A percentile compares a stretch with the other conserved stretches of the same genome.
Evolutionary conservation across 495 filamentous ascomycete genomes (phyloP).

Genomic region (Rusavskia elegans): DNA sequence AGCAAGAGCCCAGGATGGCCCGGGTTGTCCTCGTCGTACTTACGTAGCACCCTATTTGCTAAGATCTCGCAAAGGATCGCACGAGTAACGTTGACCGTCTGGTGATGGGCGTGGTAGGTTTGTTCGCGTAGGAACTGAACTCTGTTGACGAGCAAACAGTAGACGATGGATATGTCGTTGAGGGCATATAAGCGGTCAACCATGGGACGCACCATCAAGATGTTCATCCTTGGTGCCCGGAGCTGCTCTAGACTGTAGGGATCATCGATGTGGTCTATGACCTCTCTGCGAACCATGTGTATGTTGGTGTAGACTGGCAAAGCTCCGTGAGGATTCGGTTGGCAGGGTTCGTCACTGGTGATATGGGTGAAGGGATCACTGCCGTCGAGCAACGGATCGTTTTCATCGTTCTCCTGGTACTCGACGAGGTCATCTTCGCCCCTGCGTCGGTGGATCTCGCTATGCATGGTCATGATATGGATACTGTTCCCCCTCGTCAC

Average conservation of each 20-base stretch:
- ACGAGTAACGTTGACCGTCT: constrained; percentile 51
- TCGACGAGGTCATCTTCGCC: neutral
- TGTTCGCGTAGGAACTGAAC: constrained; percentile 54
- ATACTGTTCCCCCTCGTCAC: no score
- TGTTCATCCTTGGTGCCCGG: constrained; percentile 50
- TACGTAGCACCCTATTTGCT: constrained; percentile 46
- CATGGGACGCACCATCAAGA: constrained; percentile 49
- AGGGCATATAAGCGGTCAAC: constrained; percentile 54
- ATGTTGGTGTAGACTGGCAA: constrained; percentile 35
- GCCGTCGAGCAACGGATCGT: neutral
- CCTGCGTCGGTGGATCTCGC: neutral
- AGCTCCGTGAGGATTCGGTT: constrained; percentile 21
- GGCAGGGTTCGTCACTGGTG: neutral
- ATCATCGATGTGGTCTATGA: constrained; percentile 33
- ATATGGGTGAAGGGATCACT: neutral
- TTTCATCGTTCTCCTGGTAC: neutral
- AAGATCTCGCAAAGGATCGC: constrained; percentile 54
- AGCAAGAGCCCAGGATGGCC: constrained; percentile 45
- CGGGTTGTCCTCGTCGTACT: constrained; percentile 50
- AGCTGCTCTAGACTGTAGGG: constrained; percentile 52
- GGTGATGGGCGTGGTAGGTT: constrained; percentile 46
- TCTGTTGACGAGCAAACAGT: constrained; percentile 58
- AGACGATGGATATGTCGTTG: constrained; percentile 54
- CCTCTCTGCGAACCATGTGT: constrained; percentile 24
- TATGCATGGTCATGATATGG: neutral